These are phyloP conservation scores for Trypanosomatidae sp. DNA, from an alignment of 208 protist genomes.

Conservation along the genomic window DNA sequence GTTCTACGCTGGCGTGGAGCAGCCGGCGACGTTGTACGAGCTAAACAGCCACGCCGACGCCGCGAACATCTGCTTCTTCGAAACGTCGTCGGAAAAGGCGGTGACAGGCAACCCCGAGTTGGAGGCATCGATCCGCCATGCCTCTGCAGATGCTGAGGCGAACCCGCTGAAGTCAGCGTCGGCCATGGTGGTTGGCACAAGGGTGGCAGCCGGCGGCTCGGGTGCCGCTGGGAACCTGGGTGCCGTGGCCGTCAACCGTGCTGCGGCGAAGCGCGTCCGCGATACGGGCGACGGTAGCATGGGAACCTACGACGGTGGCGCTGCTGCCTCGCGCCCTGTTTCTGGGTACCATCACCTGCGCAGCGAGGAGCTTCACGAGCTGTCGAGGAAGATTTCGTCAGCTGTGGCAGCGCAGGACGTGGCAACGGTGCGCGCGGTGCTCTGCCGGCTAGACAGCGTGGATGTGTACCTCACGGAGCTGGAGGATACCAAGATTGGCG, in stretches of 20 bases:
- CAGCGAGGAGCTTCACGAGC: constrained; percentile 30
- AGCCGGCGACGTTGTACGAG: constrained; percentile 44
- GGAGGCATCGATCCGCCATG: constrained; percentile 55
- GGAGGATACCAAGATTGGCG: constrained; percentile 69
- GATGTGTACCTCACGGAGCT: constrained; percentile 55
- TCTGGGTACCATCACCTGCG: constrained; percentile 21
- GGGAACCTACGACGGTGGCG: neutral
- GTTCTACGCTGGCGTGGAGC: constrained; percentile 67
- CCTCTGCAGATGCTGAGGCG: constrained; percentile 48
- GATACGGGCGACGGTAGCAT: constrained; percentile 17
- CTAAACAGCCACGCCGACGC: constrained; percentile 44
- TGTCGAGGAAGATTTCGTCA: constrained; percentile 42
- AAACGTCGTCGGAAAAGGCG: constrained; percentile 85
- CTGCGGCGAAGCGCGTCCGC: constrained; percentile 18
- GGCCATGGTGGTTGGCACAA: constrained; percentile 2
- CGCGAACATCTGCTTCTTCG: constrained; percentile 71
- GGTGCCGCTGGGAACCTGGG: constrained; percentile 1
- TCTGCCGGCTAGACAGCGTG: constrained; percentile 63
- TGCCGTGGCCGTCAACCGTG: constrained; percentile 11
- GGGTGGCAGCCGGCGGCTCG: neutral
- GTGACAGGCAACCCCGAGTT: constrained; percentile 68
- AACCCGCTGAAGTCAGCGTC: constrained; percentile 66
- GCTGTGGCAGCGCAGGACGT: constrained; percentile 45
- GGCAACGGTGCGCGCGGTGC: constrained; percentile 35
- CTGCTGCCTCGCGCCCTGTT: neutral